These are phyloP conservation scores for Penicillium longicatenatum DNA, from an alignment of 495 filamentous ascomycete genomes.

Conservation along the genomic window DNA sequence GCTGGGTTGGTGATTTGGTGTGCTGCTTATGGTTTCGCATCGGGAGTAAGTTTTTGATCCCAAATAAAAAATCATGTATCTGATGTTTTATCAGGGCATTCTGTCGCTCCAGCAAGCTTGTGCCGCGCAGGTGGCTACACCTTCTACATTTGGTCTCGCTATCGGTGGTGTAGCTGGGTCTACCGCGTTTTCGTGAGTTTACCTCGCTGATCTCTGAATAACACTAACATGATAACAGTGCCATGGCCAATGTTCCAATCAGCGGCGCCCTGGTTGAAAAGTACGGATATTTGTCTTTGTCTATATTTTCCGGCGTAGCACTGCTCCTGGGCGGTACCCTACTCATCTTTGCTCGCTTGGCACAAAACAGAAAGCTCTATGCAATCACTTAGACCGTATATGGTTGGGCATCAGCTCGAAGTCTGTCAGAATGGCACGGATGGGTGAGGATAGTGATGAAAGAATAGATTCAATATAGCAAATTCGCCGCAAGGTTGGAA, in stretches of 20 bases:
- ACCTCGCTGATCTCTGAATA: not conserved
- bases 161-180: constrained; percentile 38
- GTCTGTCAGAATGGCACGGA: too few species aligned
- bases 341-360: constrained; percentile 28
- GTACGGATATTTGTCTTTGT: constrained; percentile 40
- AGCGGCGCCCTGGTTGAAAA: constrained; percentile 34
- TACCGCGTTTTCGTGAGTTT: constrained; percentile 37
- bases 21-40: constrained; percentile 42
- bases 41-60: constrained; percentile 33
- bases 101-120: constrained; percentile 45
- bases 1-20: constrained; percentile 39
- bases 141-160: constrained; percentile 32
- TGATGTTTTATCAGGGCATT: constrained; percentile 37
- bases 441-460: too few species aligned
- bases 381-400: constrained; percentile 32
- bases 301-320: constrained; percentile 36
- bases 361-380: constrained; percentile 20
- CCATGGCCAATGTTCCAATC: constrained; percentile 40
- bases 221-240: constrained; percentile 20
- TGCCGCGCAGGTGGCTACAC: constrained; percentile 38
- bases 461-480: not conserved
- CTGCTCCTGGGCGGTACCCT: constrained; percentile 33
- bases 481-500: too few species aligned
- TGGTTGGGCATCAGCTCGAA: too few species aligned
- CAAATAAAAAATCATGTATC: too few species aligned